Evolutionary conservation across 2,329 filamentous ascomycete species (phyloP), one percentile per base, ranked within the genome.

Genomic region (Xenosphaeropsis pyriputrescens): DNA sequence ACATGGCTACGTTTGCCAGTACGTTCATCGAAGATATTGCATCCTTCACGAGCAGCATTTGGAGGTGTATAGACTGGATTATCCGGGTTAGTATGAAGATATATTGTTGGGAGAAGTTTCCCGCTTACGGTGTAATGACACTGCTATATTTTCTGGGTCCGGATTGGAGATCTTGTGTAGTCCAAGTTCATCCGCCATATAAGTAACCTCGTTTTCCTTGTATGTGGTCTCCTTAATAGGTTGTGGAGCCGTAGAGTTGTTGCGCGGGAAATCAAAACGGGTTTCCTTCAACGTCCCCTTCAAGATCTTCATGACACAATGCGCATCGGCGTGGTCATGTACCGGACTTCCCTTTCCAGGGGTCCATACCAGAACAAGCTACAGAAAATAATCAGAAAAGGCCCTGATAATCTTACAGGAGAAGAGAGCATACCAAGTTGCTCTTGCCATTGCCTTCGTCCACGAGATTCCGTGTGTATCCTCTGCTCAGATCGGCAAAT

Each of bases 151-250:
- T 50, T 71, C 67, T 35, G 64, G 59, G 47, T 82, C 75, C 18
- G 73, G 72, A 57, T 94, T 94, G 46, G 72, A 75, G 42, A 94
- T 79, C 38, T 78, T 75, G 60, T 95, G 88, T 32, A 95, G 66
- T 15, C 88, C 88, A 18, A 94, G 74, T 61, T 85, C 75, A 56
- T 94, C 88, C 30, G 84, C 82, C 79, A 95, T 94, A 58, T 94
- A 94, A 7, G 85, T 79, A 30, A 93, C 85, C 44, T 80, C 65
- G 46, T 89, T 79, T 52, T 79, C 67, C 36, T 65, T 61, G 51
- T 85, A 82, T 32, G 67, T 69, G 30, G 72, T 82, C 51, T 84
- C 72, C 33, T 73, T 77, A 45, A 76, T 79, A 40, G 82, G 58
- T 42, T 64, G 54, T 58, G 82, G 76, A 3, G 77, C 75, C 5